phyloP scores from a whole-genome alignment of 345 rosid species.

The Kernera saxatilis region DNA sequence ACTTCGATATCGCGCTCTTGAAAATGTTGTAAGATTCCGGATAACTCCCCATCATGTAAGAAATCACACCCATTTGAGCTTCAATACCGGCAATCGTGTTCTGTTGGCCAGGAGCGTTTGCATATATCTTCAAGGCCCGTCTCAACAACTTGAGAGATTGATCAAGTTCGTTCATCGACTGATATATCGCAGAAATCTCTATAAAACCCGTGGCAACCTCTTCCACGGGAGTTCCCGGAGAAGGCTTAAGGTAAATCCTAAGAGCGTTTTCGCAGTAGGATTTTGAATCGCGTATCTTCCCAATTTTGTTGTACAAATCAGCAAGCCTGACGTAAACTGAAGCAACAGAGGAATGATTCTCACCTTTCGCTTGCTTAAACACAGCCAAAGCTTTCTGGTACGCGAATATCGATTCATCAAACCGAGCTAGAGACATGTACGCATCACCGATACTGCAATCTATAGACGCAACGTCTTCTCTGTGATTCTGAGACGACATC shows the following conservation, averaged over 20 bases:
- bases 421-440: slow-evolving; percentile 73
- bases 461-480: slow-evolving; percentile 64
- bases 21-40: slow-evolving; percentile 61
- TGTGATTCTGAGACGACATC: slow-evolving; percentile 57
- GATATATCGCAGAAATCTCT: slow-evolving; percentile 78
- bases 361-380: slow-evolving; percentile 74
- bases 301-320: slow-evolving; percentile 73
- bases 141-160: slow-evolving; percentile 61
- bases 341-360: slow-evolving; percentile 76
- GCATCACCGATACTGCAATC: slow-evolving; percentile 94
- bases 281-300: slow-evolving; percentile 74
- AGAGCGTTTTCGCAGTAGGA: slow-evolving; percentile 82
- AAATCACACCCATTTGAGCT: slow-evolving; percentile 89
- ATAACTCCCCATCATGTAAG: slow-evolving; percentile 77
- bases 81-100: slow-evolving; percentile 81
- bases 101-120: slow-evolving; percentile 61
- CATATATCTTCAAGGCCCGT: slow-evolving; percentile 58
- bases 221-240: slow-evolving; percentile 53
- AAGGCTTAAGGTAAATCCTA: slow-evolving; percentile 51
- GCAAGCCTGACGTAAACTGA: slow-evolving; percentile 82
- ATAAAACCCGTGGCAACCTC: slow-evolving; percentile 80
- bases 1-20: slow-evolving; percentile 58
- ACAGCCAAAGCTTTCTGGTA: slow-evolving; percentile 83
- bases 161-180: slow-evolving; percentile 71
- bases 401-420: slow-evolving; percentile 79